Percentiles rank a stretch among this genome's conserved stretches.
Evolutionary conservation across 2,329 filamentous ascomycete species (phyloP).

Genomic region (Claviceps digitariae): DNA sequence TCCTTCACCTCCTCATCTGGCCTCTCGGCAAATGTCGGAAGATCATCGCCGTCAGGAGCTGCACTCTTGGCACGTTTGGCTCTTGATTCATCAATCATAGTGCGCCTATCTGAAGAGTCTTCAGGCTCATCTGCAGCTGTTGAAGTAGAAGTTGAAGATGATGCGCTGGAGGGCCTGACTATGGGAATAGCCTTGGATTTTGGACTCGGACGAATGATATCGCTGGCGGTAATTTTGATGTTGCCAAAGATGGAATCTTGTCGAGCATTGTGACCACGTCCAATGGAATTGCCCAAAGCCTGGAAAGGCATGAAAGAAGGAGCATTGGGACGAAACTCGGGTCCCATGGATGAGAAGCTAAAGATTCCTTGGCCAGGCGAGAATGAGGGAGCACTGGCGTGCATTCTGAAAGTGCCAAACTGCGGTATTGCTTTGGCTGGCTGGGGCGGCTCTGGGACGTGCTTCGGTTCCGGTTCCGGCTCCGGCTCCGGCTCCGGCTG

Average conservation of each 20-base stretch:
- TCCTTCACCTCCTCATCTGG: slow-evolving; percentile 15
- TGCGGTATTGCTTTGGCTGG: slow-evolving; percentile 15
- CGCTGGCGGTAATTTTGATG: slow-evolving; percentile 47
- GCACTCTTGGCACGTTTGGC: slow-evolving; percentile 61
- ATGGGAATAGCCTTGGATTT: slow-evolving; percentile 78
- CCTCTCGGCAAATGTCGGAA: slow-evolving; percentile 59
- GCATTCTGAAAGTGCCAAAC: slow-evolving; percentile 40
- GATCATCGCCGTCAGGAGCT: slow-evolving; percentile 54
- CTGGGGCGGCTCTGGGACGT: slow-evolving; percentile 7
- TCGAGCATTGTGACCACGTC: slow-evolving; percentile 29
- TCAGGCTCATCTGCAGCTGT: slow-evolving; percentile 10
- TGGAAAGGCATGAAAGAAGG: slow-evolving; percentile 58
- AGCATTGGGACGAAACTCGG: slow-evolving; percentile 63
- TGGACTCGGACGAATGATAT: slow-evolving; percentile 52
- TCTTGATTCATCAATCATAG: slow-evolving; percentile 47
- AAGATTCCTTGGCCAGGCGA: slow-evolving; percentile 53
- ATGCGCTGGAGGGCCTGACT: slow-evolving; percentile 47
- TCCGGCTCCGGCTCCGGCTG: not conserved
- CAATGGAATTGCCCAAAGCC: slow-evolving; percentile 30
- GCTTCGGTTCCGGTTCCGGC: not conserved
- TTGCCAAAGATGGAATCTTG: slow-evolving; percentile 52
- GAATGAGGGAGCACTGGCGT: slow-evolving; percentile 57
- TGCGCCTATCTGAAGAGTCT: slow-evolving; percentile 38
- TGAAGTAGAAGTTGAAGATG: slow-evolving; percentile 18
- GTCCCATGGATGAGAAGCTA: slow-evolving; percentile 52